Evolutionary conservation across 2,329 filamentous ascomycete genomes (phyloP).

Genomic region (Botrytis fabae): DNA sequence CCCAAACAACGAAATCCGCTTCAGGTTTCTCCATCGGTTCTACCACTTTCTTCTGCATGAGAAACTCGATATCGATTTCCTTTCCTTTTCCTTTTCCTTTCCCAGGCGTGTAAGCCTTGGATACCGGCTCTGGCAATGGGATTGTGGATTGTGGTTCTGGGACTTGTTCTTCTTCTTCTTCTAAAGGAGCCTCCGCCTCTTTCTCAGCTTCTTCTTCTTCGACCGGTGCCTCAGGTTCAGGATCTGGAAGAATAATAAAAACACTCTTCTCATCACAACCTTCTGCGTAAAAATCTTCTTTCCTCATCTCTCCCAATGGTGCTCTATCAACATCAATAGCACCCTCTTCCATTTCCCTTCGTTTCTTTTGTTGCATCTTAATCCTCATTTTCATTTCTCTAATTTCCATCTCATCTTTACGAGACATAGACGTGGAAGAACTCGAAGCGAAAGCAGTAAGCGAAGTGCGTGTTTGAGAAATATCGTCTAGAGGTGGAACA

Average conservation of each 20-base stretch:
- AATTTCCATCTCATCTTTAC: slow-evolving; percentile 22
- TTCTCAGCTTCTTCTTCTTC: slow-evolving; percentile 39
- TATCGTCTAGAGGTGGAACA: slow-evolving; percentile 70
- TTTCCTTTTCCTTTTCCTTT: slow-evolving; percentile 13
- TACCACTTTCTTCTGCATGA: slow-evolving; percentile 48
- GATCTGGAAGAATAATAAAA: slow-evolving; percentile 60
- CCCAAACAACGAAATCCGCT: slow-evolving; percentile 68
- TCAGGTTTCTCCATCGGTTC: slow-evolving; percentile 59
- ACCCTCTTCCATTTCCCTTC: slow-evolving; percentile 52
- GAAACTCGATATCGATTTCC: slow-evolving; percentile 42
- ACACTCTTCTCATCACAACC: slow-evolving; percentile 64
- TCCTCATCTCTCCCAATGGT: slow-evolving; percentile 67
- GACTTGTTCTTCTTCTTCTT: not conserved
- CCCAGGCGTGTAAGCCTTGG: not conserved
- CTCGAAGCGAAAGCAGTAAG: slow-evolving; percentile 26
- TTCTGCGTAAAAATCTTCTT: slow-evolving; percentile 65
- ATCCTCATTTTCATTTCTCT: slow-evolving; percentile 37
- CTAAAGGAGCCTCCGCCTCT: slow-evolving; percentile 30
- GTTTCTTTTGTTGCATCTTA: slow-evolving; percentile 41
- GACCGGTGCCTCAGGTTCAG: slow-evolving; percentile 24
- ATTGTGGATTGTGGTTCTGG: too few species aligned
- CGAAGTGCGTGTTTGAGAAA: slow-evolving; percentile 54
- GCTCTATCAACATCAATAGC: slow-evolving; percentile 63
- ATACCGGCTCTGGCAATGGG: not conserved
- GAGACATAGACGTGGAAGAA: slow-evolving; percentile 31